A percentile compares a stretch with the other conserved stretches of the same genome.
Conservation (phyloP, 2,329 filamentous ascomycete species). For the Escovopsis weberi region DNA sequence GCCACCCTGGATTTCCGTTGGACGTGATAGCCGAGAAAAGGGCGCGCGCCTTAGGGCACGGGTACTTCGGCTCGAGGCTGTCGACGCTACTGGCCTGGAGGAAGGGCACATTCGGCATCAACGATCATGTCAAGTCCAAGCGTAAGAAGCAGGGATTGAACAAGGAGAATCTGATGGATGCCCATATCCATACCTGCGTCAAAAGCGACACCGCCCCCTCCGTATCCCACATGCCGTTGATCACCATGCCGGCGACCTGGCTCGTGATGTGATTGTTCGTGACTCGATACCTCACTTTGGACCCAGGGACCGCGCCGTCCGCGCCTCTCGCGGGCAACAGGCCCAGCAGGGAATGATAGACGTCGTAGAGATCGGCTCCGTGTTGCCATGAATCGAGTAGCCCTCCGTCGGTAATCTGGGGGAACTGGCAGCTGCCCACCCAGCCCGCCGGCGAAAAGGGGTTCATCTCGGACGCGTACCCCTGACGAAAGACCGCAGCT, state of each 20-base stretch:
- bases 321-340: conserved; percentile 45
- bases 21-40: conserved; percentile 31
- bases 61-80: conserved; percentile 59
- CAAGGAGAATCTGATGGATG: background rate
- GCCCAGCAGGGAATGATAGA: conserved; percentile 54
- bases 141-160: background rate
- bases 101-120: background rate
- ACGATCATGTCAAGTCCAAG: too few species aligned
- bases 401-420: conserved; percentile 60
- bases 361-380: conserved; percentile 60
- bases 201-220: conserved; percentile 29
- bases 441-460: conserved; percentile 54
- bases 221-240: conserved; percentile 51
- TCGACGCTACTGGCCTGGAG: conserved; percentile 42
- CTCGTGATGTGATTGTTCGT: conserved; percentile 74
- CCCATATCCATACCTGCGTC: conserved; percentile 22
- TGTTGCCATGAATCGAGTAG: conserved; percentile 64
- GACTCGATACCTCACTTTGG: conserved; percentile 49
- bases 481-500: conserved; percentile 49
- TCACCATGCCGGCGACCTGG: conserved; percentile 63
- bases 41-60: conserved; percentile 37
- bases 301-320: conserved; percentile 16
- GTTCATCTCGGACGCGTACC: conserved; percentile 47
- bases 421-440: conserved; percentile 63
- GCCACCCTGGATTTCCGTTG: conserved; percentile 38